Conservation (phyloP, 768 basidiomycete genomes). For the Piloderma croceum region DNA sequence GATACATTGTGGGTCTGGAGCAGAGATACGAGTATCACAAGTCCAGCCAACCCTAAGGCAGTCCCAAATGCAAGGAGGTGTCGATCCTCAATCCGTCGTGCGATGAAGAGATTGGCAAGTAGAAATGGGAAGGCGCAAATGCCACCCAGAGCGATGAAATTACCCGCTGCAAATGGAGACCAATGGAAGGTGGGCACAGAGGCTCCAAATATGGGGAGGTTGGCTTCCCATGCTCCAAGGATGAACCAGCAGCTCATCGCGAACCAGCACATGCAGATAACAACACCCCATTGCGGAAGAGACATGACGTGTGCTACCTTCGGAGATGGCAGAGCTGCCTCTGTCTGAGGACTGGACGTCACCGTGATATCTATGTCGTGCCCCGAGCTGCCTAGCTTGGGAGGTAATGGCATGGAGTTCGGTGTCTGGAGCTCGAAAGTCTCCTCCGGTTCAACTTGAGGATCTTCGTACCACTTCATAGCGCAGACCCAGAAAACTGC, state of each 20-base stretch:
- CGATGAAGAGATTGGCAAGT: constrained; percentile 51
- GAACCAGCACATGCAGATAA: constrained; percentile 64
- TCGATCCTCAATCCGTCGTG: constrained; percentile 56
- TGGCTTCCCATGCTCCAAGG: constrained; percentile 64
- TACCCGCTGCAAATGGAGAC: constrained; percentile 59
- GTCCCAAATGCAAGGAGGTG: constrained; percentile 50
- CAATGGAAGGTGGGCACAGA: constrained; percentile 39
- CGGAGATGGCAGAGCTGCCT: constrained; percentile 15
- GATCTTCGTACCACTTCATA: constrained; percentile 35
- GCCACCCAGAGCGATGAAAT: constrained; percentile 67
- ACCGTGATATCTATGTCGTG: not conserved
- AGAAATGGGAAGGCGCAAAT: constrained; percentile 61
- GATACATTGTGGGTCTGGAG: constrained; percentile 34
- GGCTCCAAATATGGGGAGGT: constrained; percentile 58
- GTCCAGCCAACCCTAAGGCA: constrained; percentile 44
- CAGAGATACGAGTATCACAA: constrained; percentile 46
- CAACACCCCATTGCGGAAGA: constrained; percentile 43
- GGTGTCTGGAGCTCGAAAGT: constrained; percentile 9
- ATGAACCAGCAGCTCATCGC: constrained; percentile 67
- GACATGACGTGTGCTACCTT: constrained; percentile 6
- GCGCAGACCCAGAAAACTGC: constrained; percentile 40
- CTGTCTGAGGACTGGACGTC: constrained; percentile 5
- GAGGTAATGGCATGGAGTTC: not conserved
- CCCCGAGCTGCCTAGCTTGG: not conserved
- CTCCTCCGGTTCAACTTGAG: constrained; percentile 18